Conservation (phyloP, 305 asterid genomes). For the Solanum aculeatissimum region DNA sequence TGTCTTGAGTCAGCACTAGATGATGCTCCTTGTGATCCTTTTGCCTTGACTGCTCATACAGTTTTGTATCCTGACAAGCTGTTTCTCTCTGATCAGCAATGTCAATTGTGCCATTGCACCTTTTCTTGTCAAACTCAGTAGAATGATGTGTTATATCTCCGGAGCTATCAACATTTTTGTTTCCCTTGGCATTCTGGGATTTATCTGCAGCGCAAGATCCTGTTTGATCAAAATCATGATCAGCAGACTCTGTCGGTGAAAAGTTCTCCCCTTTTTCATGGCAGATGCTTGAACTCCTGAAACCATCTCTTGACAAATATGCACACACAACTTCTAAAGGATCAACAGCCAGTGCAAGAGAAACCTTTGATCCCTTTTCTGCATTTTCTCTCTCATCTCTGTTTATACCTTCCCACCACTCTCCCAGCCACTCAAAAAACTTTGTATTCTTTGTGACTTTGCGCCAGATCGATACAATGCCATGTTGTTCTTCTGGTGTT, state of each 20-base stretch:
- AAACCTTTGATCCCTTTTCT: slow-evolving; percentile 28
- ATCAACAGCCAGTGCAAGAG: slow-evolving; percentile 32
- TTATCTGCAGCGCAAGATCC: slow-evolving; percentile 21
- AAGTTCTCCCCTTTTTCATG: slow-evolving; percentile 6
- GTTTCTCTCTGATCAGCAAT: slow-evolving; percentile 14
- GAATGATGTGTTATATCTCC: slow-evolving; percentile 14
- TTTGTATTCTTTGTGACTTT: slow-evolving; percentile 52
- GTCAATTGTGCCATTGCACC: slow-evolving; percentile 20
- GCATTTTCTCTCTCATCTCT: slow-evolving; percentile 21
- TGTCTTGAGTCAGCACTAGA: slow-evolving; percentile 44
- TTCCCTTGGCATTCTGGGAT: slow-evolving; percentile 8
- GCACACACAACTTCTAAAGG: slow-evolving; percentile 51
- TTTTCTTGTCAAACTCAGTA: slow-evolving; percentile 29
- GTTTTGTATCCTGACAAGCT: slow-evolving; percentile 5
- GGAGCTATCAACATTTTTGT: slow-evolving; percentile 12
- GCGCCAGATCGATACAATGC: slow-evolving; percentile 51
- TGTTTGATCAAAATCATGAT: slow-evolving; percentile 8
- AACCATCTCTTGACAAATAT: slow-evolving; percentile 39
- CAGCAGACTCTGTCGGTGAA: slow-evolving; percentile 11
- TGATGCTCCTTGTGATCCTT: slow-evolving; percentile 42
- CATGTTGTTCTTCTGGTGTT: slow-evolving; percentile 49
- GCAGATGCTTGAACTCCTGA: slow-evolving; percentile 17
- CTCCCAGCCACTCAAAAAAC: slow-evolving; percentile 71
- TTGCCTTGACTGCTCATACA: slow-evolving; percentile 13
- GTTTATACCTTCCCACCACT: slow-evolving; percentile 77